These are phyloP conservation scores for Hymenoscyphus repandus DNA, from an alignment of 2,329 filamentous ascomycete genomes.

Conservation along the genomic window DNA sequence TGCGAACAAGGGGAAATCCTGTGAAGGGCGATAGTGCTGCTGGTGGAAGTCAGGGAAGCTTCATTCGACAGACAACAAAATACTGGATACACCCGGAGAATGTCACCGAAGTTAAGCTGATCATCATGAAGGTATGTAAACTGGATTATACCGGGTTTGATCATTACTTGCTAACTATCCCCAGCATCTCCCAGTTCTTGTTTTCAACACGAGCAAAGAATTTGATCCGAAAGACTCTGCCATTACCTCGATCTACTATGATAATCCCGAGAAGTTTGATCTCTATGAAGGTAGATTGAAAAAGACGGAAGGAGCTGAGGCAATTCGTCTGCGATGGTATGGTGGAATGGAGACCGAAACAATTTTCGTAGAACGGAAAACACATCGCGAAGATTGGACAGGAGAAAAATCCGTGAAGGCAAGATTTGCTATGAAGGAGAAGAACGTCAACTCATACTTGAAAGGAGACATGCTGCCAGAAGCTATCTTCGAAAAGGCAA, in stretches of 20 bases:
- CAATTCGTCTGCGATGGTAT: conserved; percentile 94
- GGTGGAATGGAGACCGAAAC: conserved; percentile 93
- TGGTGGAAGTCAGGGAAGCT: conserved; percentile 88
- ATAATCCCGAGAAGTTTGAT: conserved; percentile 91
- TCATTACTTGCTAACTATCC: conserved; percentile 16
- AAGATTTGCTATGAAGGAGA: conserved; percentile 91
- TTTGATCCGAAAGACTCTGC: conserved; percentile 87
- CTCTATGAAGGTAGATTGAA: conserved; percentile 90
- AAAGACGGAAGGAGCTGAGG: conserved; percentile 96
- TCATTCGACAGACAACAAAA: conserved; percentile 95
- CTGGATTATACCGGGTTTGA: not conserved
- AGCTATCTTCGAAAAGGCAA: conserved; percentile 92
- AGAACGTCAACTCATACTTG: conserved; percentile 91
- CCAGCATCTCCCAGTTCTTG: conserved; percentile 83
- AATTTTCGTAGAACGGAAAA: conserved; percentile 96
- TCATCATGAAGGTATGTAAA: conserved; percentile 72
- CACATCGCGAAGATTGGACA: conserved; percentile 97
- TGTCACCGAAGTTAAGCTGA: conserved; percentile 95
- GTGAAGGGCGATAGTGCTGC: conserved; percentile 88
- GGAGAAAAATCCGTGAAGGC: conserved; percentile 99
- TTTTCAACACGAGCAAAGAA: conserved; percentile 96
- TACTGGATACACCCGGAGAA: conserved; percentile 99
- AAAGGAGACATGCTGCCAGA: conserved; percentile 77
- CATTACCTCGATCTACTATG: conserved; percentile 98
- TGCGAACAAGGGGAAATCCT: conserved; percentile 87